Conservation (phyloP, 2,329 filamentous ascomycete genomes). For the Fusarium torulosum region DNA sequence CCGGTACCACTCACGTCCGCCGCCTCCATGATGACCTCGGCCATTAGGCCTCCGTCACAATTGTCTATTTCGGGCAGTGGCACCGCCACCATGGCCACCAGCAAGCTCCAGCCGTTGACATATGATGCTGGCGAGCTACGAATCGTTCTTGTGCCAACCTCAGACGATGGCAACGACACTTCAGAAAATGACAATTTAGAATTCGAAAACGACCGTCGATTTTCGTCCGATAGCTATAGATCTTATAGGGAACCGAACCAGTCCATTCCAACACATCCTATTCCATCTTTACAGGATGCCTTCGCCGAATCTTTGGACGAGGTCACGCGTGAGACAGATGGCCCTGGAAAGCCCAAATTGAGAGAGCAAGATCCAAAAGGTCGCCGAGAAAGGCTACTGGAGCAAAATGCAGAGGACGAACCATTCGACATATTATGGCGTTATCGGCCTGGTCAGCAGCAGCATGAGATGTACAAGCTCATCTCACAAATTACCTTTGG, state of each 20-base stretch:
- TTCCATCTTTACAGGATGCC: slow-evolving; percentile 80
- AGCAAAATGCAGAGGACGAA: slow-evolving; percentile 75
- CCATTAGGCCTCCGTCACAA: slow-evolving; percentile 44
- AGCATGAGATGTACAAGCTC: slow-evolving; percentile 91
- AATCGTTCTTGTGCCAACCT: slow-evolving; percentile 49
- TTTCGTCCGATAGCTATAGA: slow-evolving; percentile 42
- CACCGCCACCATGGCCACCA: slow-evolving; percentile 49
- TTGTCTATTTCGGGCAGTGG: slow-evolving; percentile 42
- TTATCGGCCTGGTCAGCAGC: slow-evolving; percentile 78
- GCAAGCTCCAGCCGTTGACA: slow-evolving; percentile 49
- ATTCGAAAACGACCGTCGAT: slow-evolving; percentile 32
- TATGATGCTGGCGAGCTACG: slow-evolving; percentile 48
- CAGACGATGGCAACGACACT: slow-evolving; percentile 35
- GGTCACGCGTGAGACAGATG: slow-evolving; percentile 64
- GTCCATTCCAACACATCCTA: slow-evolving; percentile 69
- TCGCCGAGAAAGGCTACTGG: slow-evolving; percentile 75
- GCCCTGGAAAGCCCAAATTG: slow-evolving; percentile 63
- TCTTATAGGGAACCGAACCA: slow-evolving; percentile 41
- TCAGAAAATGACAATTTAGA: slow-evolving; percentile 23
- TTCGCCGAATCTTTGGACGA: slow-evolving; percentile 87
- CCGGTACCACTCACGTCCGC: slow-evolving; percentile 15
- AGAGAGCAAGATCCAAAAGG: slow-evolving; percentile 68
- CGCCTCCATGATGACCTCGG: slow-evolving; percentile 42
- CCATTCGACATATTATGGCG: slow-evolving; percentile 82
- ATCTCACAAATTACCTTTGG: slow-evolving; percentile 94